These are phyloP conservation scores for Pinus taeda DNA, from an alignment of 75 land plant genomes.

Conservation along the genomic window DNA sequence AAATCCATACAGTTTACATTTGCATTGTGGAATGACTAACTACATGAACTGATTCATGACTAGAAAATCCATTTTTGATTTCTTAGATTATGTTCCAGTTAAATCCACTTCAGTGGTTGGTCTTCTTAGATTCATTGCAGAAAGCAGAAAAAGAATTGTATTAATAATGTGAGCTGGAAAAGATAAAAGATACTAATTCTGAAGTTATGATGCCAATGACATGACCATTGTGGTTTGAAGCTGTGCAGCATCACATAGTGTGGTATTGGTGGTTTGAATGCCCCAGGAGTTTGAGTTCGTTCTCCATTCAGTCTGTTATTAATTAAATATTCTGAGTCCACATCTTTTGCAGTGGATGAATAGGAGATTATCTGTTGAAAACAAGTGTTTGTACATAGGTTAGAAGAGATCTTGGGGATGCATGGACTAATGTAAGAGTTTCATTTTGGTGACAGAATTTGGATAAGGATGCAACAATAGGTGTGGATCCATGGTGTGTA, in stretches of 20 bases:
- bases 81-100: background rate
- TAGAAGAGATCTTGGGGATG: background rate
- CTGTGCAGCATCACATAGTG: background rate
- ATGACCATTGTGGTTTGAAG: background rate
- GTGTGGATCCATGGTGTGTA: constrained; percentile 90
- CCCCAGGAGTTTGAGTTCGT: background rate
- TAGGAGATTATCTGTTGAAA: background rate
- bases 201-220: background rate
- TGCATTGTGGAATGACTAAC: background rate
- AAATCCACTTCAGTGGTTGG: background rate
- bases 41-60: background rate
- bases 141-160: background rate
- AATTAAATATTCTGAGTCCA: background rate
- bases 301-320: background rate
- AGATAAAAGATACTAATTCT: background rate
- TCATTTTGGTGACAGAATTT: constrained; percentile 57
- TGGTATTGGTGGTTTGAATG: background rate
- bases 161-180: background rate
- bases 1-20: background rate
- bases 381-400: background rate
- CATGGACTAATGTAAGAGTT: background rate
- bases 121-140: background rate
- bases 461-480: constrained; percentile 58
- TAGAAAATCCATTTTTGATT: too few species aligned
- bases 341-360: background rate